phyloP scores from a whole-genome alignment of 768 basidiomycete species.

The Russula compacta region DNA sequence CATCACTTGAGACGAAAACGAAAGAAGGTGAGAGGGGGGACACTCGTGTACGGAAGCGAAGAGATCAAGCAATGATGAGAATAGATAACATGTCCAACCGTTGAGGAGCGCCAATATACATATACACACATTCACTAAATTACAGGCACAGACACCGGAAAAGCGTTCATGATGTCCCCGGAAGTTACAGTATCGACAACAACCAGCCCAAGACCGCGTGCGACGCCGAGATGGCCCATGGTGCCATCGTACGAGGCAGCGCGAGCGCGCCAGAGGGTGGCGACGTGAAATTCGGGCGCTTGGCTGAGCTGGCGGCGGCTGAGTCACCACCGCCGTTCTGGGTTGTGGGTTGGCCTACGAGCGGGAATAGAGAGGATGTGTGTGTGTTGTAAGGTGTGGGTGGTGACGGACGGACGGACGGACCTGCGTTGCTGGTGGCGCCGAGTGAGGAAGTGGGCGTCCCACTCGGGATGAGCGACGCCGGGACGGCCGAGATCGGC shows the following conservation, averaged over 20 bases:
- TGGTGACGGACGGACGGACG: too few relatives aligned
- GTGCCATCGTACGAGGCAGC: background rate
- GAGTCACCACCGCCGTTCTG: background rate
- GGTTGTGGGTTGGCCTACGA: background rate
- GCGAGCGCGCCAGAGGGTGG: background rate
- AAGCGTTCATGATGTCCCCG: background rate
- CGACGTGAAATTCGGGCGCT: background rate
- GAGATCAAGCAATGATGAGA: background rate
- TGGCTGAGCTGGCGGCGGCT: background rate
- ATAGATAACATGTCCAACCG: background rate
- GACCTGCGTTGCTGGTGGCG: background rate
- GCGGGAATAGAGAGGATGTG: background rate
- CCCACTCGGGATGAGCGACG: slow-evolving; percentile 4
- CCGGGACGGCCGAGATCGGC: slow-evolving; percentile 10
- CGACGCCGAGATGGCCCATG: background rate
- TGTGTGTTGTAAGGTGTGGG: background rate
- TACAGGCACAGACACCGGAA: background rate
- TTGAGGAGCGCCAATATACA: background rate
- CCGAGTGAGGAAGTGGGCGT: background rate
- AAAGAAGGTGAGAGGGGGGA: background rate
- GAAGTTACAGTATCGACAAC: background rate
- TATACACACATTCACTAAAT: background rate
- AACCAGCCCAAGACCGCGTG: background rate
- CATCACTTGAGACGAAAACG: background rate
- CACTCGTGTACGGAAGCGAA: too few relatives aligned